These are phyloP conservation scores for Candida sp. DNA, from an alignment of 1,139 yeast species.

Conservation along the genomic window DNA sequence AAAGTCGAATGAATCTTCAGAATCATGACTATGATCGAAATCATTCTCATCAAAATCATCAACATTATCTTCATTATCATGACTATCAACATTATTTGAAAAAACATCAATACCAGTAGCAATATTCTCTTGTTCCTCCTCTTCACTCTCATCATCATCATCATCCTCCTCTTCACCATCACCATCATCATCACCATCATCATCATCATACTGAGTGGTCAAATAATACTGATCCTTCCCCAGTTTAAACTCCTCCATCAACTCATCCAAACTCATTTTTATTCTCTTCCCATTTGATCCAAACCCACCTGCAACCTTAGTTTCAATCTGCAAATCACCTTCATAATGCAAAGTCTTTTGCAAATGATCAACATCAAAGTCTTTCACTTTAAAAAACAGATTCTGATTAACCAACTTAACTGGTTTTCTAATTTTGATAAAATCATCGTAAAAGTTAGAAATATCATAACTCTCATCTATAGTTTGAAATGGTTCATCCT, in stretches of 20 bases:
- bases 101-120: slow-evolving; percentile 11
- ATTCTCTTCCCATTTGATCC: slow-evolving; percentile 59
- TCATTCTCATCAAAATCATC: slow-evolving; percentile 8
- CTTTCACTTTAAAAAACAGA: slow-evolving; percentile 19
- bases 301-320: slow-evolving; percentile 54
- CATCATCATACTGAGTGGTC: slow-evolving; percentile 63
- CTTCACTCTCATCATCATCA: slow-evolving; percentile 16
- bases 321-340: slow-evolving; percentile 50
- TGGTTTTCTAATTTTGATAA: slow-evolving; percentile 33
- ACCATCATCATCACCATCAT: slow-evolving; percentile 10
- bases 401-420: slow-evolving; percentile 26
- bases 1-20: slow-evolving; percentile 35
- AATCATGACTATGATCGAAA: slow-evolving; percentile 8
- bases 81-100: slow-evolving; percentile 6
- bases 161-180: slow-evolving; percentile 13
- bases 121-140: slow-evolving; percentile 6
- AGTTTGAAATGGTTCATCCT: background rate
- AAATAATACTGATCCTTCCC: slow-evolving; percentile 47
- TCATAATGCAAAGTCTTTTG: slow-evolving; percentile 26
- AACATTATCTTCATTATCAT: slow-evolving; percentile 1
- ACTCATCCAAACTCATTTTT: slow-evolving; percentile 44
- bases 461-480: slow-evolving; percentile 13
- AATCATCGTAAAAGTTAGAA: slow-evolving; percentile 16
- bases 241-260: slow-evolving; percentile 33
- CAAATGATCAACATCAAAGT: slow-evolving; percentile 34